Percentiles rank a stretch among this genome's conserved stretches.
phyloP scores from a whole-genome alignment of 352 stramenopile species.

The Phytopythium vexans region DNA sequence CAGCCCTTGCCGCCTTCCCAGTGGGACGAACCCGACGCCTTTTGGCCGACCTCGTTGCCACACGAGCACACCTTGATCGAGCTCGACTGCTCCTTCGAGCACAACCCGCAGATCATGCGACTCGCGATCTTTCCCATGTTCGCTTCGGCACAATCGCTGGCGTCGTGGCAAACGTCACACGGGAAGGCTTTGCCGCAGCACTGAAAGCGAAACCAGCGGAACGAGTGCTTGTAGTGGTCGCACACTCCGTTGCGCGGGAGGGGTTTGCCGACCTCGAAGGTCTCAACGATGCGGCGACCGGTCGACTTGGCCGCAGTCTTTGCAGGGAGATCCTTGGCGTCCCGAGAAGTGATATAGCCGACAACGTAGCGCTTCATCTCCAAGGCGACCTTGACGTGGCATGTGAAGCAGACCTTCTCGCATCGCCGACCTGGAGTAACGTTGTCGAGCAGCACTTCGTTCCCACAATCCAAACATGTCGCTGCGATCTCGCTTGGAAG shows the following conservation, averaged over 20 bases:
- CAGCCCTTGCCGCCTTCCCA: slow-evolving; percentile 82
- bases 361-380: slow-evolving; percentile 58
- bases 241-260: slow-evolving; percentile 69
- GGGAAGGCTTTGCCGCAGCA: slow-evolving; percentile 81
- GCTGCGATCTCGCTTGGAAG: slow-evolving; percentile 68
- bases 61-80: slow-evolving; percentile 72
- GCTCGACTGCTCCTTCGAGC: slow-evolving; percentile 79
- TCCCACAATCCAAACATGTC: slow-evolving; percentile 63
- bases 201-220: slow-evolving; percentile 84
- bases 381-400: slow-evolving; percentile 75
- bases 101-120: slow-evolving; percentile 81
- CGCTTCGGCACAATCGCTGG: slow-evolving; percentile 61
- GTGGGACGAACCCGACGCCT: slow-evolving; percentile 42
- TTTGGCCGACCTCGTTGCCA: slow-evolving; percentile 60
- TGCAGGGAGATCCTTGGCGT: not conserved
- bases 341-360: slow-evolving; percentile 8
- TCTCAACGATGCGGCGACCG: slow-evolving; percentile 35
- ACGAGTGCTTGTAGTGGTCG: slow-evolving; percentile 78
- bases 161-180: slow-evolving; percentile 80
- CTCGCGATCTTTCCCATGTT: slow-evolving; percentile 77
- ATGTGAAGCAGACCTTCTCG: slow-evolving; percentile 69
- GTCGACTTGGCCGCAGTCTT: slow-evolving; percentile 24
- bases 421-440: slow-evolving; percentile 46
- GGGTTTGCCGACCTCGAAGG: slow-evolving; percentile 61
- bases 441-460: slow-evolving; percentile 58